phyloP scores from a whole-genome alignment of 1,139 yeast species.

The Kurtzmaniella quercitrusa region DNA sequence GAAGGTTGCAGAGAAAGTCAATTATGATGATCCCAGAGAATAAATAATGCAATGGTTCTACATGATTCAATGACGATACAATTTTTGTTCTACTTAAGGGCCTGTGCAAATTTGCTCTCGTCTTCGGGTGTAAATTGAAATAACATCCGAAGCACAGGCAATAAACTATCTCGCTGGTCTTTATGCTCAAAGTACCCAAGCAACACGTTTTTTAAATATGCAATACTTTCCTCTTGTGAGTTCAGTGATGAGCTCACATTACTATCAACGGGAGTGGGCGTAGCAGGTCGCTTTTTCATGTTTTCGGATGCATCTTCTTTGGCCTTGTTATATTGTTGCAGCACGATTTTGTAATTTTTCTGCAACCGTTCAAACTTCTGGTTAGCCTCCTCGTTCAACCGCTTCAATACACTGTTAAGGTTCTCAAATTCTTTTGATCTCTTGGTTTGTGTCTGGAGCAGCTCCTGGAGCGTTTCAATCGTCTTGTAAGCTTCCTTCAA shows the following conservation, averaged over 20 bases:
- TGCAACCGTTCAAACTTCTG: slow-evolving; percentile 63
- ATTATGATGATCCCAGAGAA: too few species aligned
- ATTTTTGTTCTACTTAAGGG: slow-evolving; percentile 50
- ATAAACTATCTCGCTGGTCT: slow-evolving; percentile 80
- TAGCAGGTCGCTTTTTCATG: slow-evolving; percentile 6
- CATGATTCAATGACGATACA: too few species aligned
- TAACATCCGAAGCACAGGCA: slow-evolving; percentile 81
- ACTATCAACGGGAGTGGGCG: not conserved
- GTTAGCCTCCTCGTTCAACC: slow-evolving; percentile 63
- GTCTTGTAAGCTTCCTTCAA: slow-evolving; percentile 29
- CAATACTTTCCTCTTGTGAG: slow-evolving; percentile 36
- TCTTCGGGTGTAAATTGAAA: slow-evolving; percentile 67
- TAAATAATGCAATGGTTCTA: too few species aligned
- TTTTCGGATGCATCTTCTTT: slow-evolving; percentile 8
- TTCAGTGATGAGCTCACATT: not conserved
- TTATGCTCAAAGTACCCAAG: slow-evolving; percentile 86
- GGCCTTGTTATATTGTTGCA: slow-evolving; percentile 51
- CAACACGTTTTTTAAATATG: slow-evolving; percentile 82
- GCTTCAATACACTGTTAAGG: slow-evolving; percentile 55
- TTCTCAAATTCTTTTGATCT: slow-evolving; percentile 55
- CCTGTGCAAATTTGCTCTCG: slow-evolving; percentile 62
- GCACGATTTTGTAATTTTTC: slow-evolving; percentile 59
- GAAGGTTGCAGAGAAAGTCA: not conserved
- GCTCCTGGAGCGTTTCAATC: slow-evolving; percentile 46
- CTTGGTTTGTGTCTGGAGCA: slow-evolving; percentile 47